Evolutionary conservation across 2,329 filamentous ascomycete species (phyloP), one percentile per base, ranked within the genome.

Genomic region (Sporothrix sp.): DNA sequence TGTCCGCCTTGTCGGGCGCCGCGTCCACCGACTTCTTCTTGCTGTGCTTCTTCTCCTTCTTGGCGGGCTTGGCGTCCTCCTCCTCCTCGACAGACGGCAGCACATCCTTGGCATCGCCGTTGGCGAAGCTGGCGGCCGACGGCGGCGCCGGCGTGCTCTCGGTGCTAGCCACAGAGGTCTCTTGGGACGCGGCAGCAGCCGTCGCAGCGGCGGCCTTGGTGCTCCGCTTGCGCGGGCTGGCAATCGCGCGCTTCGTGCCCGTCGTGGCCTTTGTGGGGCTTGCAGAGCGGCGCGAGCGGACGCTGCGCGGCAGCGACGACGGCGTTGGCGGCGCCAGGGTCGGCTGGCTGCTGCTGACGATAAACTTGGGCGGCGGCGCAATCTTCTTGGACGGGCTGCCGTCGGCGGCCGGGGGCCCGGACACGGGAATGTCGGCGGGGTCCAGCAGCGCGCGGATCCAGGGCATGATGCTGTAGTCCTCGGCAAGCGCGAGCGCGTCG

Each of bases 361-460:
- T 69, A 27, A 86, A 95, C 58, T 81, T 84, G 20, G 93, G 93
- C 40, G 93, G 93, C 21, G 87, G 82, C 14, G 78, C 70, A 58
- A 96, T 95, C 54, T 75, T 79, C 70, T 87, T 89, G 57, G 82
- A 76, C 50, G 87, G 78, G 57, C 83, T 84, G 57, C 58, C 58
- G 48, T 64, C 60, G 10, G 54, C 43, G 20, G 80, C 79, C 23
- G 78, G 72, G 48, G 48, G 50, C 3, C 54, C 54, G 7, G 73
- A 70, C 25, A 73, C 63, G 38, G 71, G 64, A 54, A 97, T 95
- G 25, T 89, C 84, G 56, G 84, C 73, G n/a, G 88, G 82, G 64
- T 97, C 91, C 45, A 98, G 77, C 16, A 98, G 76, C n/a, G 93
- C 93, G 51, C 81, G 81, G 58, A 98, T 87, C 93, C 93, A 98